These are phyloP conservation scores for Globisporangium viniferum DNA, from an alignment of 352 stramenopile genomes.

Conservation along the genomic window DNA sequence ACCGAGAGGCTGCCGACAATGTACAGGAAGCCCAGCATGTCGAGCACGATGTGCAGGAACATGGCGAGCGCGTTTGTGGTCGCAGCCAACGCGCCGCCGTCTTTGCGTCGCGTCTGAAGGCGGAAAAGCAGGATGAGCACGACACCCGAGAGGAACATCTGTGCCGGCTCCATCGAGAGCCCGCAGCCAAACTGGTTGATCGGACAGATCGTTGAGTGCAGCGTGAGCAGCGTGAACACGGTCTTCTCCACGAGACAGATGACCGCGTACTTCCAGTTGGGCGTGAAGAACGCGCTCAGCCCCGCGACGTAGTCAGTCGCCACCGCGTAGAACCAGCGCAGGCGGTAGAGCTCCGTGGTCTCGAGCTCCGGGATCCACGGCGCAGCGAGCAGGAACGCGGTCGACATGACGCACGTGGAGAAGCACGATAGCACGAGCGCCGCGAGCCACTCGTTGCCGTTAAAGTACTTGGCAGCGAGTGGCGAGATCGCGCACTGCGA, in stretches of 20 bases:
- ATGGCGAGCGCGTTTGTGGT: slow-evolving; percentile 3
- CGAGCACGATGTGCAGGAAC: slow-evolving; percentile 50
- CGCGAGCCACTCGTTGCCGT: slow-evolving; percentile 45
- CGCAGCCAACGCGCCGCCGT: slow-evolving; percentile 13
- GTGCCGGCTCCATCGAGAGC: slow-evolving; percentile 37
- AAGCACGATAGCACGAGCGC: slow-evolving; percentile 35
- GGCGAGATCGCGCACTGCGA: slow-evolving; percentile 32
- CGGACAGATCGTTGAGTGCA: slow-evolving; percentile 62
- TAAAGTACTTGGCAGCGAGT: slow-evolving; percentile 37
- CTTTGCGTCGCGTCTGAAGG: slow-evolving; percentile 19
- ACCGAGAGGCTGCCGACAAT: slow-evolving; percentile 64
- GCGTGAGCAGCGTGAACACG: slow-evolving; percentile 64
- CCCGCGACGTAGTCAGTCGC: slow-evolving; percentile 54
- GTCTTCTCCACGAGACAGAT: slow-evolving; percentile 66
- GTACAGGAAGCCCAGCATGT: slow-evolving; percentile 67
- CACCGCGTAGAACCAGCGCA: slow-evolving; percentile 58
- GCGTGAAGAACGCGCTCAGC: slow-evolving; percentile 52
- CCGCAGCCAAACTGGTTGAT: slow-evolving; percentile 74
- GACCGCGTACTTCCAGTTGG: slow-evolving; percentile 65
- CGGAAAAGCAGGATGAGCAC: slow-evolving; percentile 61
- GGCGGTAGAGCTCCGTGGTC: slow-evolving; percentile 48
- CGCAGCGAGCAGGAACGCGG: slow-evolving; percentile 39
- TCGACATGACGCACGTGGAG: slow-evolving; percentile 28
- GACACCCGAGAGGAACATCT: slow-evolving; percentile 50
- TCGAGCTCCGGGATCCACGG: slow-evolving; percentile 42